A percentile compares a stretch with the other conserved stretches of the same genome.
Conservation (phyloP, 306 rosid genomes). For the Cucurbita argyrosperma region DNA sequence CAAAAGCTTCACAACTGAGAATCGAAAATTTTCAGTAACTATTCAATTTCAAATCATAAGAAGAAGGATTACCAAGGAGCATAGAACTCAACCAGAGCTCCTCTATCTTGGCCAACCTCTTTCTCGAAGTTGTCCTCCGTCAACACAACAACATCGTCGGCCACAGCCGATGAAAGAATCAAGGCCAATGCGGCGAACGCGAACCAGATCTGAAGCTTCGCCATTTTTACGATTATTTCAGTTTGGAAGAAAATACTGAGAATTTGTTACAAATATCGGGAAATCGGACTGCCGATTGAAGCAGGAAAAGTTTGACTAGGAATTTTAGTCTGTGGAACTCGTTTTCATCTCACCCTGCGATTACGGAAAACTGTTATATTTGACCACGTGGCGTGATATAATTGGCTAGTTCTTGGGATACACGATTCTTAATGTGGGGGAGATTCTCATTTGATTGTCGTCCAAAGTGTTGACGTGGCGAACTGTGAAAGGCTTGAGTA, state of each 20-base stretch:
- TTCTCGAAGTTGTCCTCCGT: slow-evolving; percentile 44
- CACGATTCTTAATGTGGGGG: neutral
- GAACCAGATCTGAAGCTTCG: slow-evolving; percentile 22
- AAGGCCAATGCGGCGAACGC: slow-evolving; percentile 30
- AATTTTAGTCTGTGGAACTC: neutral
- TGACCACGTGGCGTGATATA: neutral
- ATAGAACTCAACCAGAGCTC: slow-evolving; percentile 78
- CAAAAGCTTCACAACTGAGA: neutral
- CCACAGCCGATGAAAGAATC: slow-evolving; percentile 27
- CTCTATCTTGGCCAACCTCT: slow-evolving; percentile 77
- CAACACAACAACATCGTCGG: slow-evolving; percentile 61
- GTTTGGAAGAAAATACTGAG: neutral
- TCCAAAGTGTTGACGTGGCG: slow-evolving; percentile 2
- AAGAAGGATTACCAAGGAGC: slow-evolving; percentile 61
- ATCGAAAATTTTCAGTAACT: neutral
- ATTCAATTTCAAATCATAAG: neutral
- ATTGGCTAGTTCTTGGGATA: neutral
- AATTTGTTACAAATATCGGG: neutral
- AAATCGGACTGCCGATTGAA: neutral
- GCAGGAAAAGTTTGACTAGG: slow-evolving; percentile 6
- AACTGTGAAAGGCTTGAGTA: neutral
- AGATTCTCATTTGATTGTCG: neutral
- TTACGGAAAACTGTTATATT: neutral
- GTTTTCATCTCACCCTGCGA: neutral
- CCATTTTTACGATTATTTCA: slow-evolving; percentile 22